Base-by-base conservation (phyloP, 1,139 yeast genomes). In the Spencermartinsiella ligniputridi region DNA sequence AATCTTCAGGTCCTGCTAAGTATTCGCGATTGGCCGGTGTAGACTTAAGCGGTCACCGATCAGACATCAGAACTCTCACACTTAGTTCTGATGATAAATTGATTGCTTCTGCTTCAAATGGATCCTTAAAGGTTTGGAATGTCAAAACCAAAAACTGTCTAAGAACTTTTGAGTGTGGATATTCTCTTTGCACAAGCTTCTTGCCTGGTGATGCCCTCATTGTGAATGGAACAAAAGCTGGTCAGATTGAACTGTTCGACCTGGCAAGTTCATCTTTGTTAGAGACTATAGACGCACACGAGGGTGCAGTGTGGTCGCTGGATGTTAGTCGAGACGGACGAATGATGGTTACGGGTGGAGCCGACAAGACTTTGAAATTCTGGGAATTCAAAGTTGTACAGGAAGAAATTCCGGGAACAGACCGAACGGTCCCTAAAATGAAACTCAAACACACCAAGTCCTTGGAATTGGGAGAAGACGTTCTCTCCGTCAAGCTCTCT, bases 151-250 rank as follows among this genome's bases (percentile, higher is more conserved):
- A 71, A 25, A 78, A 79, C 50, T 94, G 96, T 52, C 74, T 92
- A 45, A 75, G 98, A 58, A 84, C 95, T 0, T 84, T 92, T 60
- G 89, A 83, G 32, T 79, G 95, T 55, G 97, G 97, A 1, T 89
- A 90, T 61, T 88, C 95, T 1, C 71, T 92, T 42, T 77, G 90
- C 51, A 76, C 88, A 50, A 78, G 80, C 56, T 89, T 94, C 57
- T 70, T 94, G 46, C 97, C 97, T 0, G 97, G 97, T 52, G 96
- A 95, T 44, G 74, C 90, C 1, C 71, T 92, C 50, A 80, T 90
- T 32, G 87, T 86, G 13, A 79, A 87, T n/a, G 97, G 97, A 35
- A 89, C 92, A 46, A 89, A 90, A 62, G 78, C 79, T 51, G 99
- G 99, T 41, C 80, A 79, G 47, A 67, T 92, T 48, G 94, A 87